Conservation (phyloP, 441 rosid species). For the Flueggea neowawraea region DNA sequence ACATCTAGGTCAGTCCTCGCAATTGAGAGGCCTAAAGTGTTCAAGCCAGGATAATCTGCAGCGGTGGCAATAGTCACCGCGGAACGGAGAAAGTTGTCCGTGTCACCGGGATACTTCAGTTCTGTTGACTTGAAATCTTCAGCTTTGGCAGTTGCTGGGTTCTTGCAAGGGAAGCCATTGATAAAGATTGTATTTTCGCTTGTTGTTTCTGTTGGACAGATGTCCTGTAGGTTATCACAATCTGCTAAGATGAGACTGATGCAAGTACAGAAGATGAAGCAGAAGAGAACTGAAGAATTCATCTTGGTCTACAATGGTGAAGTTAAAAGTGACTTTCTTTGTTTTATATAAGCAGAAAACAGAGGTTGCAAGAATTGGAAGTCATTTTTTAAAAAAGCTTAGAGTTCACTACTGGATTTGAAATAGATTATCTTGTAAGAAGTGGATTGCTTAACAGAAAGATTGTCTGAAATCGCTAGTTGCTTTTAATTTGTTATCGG, state of each 20-base stretch:
- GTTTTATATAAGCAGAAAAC: conserved; percentile 21
- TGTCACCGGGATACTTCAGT: conserved; percentile 49
- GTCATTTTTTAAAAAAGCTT: conserved; percentile 19
- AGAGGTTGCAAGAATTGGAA: conserved; percentile 6
- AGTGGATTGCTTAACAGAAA: conserved; percentile 49
- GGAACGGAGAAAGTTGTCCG: conserved; percentile 51
- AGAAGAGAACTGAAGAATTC: conserved; percentile 24
- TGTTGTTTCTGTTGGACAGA: conserved; percentile 52
- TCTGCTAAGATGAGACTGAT: conserved; percentile 31
- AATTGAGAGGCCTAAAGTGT: conserved; percentile 75
- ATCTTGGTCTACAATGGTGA: conserved; percentile 23
- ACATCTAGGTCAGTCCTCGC: conserved; percentile 64
- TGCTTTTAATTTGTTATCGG: not conserved
- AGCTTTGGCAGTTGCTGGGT: conserved; percentile 35
- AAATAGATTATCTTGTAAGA: conserved; percentile 39
- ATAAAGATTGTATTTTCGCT: conserved; percentile 41
- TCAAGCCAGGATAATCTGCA: conserved; percentile 69
- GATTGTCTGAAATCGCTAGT: conserved; percentile 6
- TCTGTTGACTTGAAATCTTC: conserved; percentile 68
- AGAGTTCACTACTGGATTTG: conserved; percentile 51
- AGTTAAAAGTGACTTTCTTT: conserved; percentile 1
- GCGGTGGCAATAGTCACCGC: conserved; percentile 50
- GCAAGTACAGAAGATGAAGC: conserved; percentile 22
- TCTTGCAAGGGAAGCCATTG: conserved; percentile 86
- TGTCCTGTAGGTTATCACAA: conserved; percentile 53